phyloP scores from a whole-genome alignment of 2,329 filamentous ascomycete species.

The Fusarium papillatum region DNA sequence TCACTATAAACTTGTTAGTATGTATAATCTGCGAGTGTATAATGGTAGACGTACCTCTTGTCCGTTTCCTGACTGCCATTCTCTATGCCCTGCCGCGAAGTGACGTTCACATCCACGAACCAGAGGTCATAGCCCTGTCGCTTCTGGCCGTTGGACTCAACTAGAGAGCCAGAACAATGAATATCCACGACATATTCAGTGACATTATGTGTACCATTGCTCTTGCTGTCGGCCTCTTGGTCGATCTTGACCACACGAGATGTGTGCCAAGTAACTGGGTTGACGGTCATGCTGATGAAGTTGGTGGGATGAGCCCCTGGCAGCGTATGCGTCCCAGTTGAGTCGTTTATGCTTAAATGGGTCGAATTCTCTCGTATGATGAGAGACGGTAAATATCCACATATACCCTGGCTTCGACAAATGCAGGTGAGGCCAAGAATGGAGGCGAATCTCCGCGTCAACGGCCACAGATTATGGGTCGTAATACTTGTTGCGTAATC shows the following conservation, averaged over 20 bases:
- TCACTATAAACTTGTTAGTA: not conserved
- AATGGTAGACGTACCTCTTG: not conserved
- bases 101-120: not conserved
- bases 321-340: not conserved
- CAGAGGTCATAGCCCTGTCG: not conserved
- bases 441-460: not conserved
- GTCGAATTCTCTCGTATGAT: not conserved
- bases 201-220: not conserved
- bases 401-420: not conserved
- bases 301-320: not conserved
- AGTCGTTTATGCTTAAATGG: constrained; percentile 1
- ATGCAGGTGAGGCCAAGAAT: not conserved
- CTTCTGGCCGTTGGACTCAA: not conserved
- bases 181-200: not conserved
- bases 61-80: not conserved
- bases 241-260: not conserved
- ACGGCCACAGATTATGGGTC: not conserved
- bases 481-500: not conserved
- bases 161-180: not conserved
- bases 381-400: not conserved
- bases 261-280: not conserved
- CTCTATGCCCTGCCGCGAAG: not conserved
- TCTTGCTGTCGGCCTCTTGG: not conserved
- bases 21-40: not conserved
- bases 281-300: not conserved